phyloP scores from a whole-genome alignment of 352 stramenopile genomes.

The Phytophthora ohioensis region DNA sequence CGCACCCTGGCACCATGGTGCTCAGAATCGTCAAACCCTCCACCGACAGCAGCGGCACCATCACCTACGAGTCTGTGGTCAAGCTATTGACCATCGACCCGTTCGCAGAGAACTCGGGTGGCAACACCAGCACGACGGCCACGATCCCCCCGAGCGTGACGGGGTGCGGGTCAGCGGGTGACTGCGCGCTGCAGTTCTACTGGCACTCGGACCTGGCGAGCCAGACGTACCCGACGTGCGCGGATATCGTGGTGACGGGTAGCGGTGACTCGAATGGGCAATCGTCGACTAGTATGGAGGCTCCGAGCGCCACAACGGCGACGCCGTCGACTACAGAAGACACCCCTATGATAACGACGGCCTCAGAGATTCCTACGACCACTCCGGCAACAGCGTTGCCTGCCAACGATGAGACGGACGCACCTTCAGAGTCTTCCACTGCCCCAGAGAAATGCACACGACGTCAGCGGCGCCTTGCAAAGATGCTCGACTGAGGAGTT shows the following conservation, averaged over 20 bases:
- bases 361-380: not conserved
- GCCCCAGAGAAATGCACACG: conserved; percentile 28
- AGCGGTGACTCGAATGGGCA: conserved; percentile 13
- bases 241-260: conserved; percentile 54
- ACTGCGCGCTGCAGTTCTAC: conserved; percentile 69
- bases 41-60: conserved; percentile 43
- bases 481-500: not conserved
- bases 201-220: conserved; percentile 68
- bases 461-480: conserved; percentile 14
- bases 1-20: conserved; percentile 60
- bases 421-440: not conserved
- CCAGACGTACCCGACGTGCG: conserved; percentile 70
- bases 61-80: conserved; percentile 48
- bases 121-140: conserved; percentile 24
- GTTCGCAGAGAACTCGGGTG: conserved; percentile 27
- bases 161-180: conserved; percentile 48
- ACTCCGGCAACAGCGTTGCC: conserved; percentile 14
- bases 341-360: not conserved
- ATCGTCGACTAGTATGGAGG: not conserved
- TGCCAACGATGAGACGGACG: not conserved
- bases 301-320: not conserved
- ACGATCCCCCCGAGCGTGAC: conserved; percentile 57
- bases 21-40: conserved; percentile 65
- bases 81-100: conserved; percentile 44
- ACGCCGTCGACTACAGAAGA: not conserved